A percentile compares a stretch with the other conserved stretches of the same genome.
Evolutionary conservation across 129 eudicot species (phyloP).

Genomic region (Scalesia atractyloides): DNA sequence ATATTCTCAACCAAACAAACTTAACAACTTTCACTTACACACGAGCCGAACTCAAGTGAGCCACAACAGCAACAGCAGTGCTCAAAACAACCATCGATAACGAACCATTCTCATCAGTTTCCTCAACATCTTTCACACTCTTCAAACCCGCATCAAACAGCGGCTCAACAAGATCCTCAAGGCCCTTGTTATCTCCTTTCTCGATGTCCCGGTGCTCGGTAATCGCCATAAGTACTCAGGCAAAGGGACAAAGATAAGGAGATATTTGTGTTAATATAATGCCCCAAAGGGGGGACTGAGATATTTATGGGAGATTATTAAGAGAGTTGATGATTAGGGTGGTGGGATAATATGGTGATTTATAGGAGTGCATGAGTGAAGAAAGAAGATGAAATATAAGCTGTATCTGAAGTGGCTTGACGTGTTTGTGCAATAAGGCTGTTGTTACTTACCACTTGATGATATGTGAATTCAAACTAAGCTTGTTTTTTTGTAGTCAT

Average conservation of each 20-base stretch:
- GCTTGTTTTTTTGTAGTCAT: constrained; percentile 38
- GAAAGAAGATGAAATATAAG: constrained; percentile 24
- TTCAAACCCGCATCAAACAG: constrained; percentile 33
- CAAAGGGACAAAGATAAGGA: too few relatives aligned
- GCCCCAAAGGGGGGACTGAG: background rate
- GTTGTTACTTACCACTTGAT: constrained; percentile 22
- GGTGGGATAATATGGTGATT: background rate
- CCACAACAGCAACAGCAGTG: constrained; percentile 92
- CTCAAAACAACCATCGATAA: constrained; percentile 69
- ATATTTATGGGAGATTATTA: constrained; percentile 21
- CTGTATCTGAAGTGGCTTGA: constrained; percentile 72
- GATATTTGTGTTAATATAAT: too few relatives aligned
- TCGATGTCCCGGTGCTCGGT: constrained; percentile 53
- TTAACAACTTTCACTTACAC: constrained; percentile 69
- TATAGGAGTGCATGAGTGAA: constrained; percentile 7
- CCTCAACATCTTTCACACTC: constrained; percentile 38
- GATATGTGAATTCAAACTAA: constrained; percentile 14
- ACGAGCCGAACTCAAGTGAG: constrained; percentile 86
- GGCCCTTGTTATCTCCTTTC: constrained; percentile 49
- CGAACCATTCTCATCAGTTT: constrained; percentile 39
- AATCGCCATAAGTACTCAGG: constrained; percentile 59
- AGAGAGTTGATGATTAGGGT: constrained; percentile 21
- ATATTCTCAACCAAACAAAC: background rate
- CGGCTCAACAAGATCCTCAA: constrained; percentile 55
- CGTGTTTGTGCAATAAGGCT: constrained; percentile 30